These are phyloP conservation scores for Solanum okadae DNA, from an alignment of 257 asterid genomes.

Conservation along the genomic window DNA sequence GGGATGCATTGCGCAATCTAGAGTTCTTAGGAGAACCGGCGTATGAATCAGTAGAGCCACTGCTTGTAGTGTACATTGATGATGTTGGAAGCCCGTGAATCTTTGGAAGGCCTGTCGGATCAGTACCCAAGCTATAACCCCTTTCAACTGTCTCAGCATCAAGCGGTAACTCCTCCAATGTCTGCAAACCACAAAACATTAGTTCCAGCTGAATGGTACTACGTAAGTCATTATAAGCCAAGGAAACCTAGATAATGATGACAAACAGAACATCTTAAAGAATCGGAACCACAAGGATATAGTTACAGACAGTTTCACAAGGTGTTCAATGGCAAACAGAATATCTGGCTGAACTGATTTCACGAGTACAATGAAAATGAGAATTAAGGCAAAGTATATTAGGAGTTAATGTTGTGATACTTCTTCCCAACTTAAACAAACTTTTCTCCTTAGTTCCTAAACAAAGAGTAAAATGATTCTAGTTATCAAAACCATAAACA, in stretches of 20 bases:
- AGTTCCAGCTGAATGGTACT: background rate
- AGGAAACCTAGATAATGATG: background rate
- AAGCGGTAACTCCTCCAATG: conserved; percentile 87
- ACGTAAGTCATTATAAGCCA: background rate
- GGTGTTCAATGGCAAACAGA: background rate
- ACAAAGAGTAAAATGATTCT: background rate
- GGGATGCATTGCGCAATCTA: conserved; percentile 61
- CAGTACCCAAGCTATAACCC: conserved; percentile 70
- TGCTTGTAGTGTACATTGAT: conserved; percentile 45
- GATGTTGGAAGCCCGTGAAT: conserved; percentile 89
- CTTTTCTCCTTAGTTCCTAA: background rate
- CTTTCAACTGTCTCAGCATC: conserved; percentile 86
- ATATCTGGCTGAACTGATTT: background rate
- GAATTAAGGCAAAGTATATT: background rate
- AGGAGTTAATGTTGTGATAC: background rate
- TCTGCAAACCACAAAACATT: conserved; percentile 20
- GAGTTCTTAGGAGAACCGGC: conserved; percentile 43
- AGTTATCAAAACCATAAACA: background rate
- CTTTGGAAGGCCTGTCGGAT: conserved; percentile 82
- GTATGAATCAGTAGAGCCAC: conserved; percentile 42
- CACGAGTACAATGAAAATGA: background rate
- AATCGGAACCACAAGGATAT: background rate
- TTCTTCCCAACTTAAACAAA: background rate
- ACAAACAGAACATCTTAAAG: background rate
- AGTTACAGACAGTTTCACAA: background rate